A percentile compares a stretch with the other conserved stretches of the same genome.
Conservation (phyloP, 176 grass and related monocot species). For the Carex scoparia region DNA sequence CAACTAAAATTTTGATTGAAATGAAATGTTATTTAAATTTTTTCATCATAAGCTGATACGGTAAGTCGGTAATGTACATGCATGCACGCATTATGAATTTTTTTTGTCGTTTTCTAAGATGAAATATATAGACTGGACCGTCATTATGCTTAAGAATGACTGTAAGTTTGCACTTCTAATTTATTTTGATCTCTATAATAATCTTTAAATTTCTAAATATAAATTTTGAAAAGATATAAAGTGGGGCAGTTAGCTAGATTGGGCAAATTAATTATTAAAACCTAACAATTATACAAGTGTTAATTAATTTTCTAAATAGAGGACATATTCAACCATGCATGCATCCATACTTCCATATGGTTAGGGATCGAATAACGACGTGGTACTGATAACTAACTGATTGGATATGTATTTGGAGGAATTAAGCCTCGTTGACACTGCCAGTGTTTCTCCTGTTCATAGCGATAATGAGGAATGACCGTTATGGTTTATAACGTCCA, state of each 20-base stretch:
- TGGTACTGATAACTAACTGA: not conserved
- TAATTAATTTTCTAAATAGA: not conserved
- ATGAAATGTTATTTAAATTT: not conserved
- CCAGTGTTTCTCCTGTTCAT: too few relatives aligned
- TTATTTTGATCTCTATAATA: too few relatives aligned
- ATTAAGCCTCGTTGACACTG: too few relatives aligned
- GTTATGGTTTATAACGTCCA: too few relatives aligned
- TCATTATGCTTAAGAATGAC: too few relatives aligned
- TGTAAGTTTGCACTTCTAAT: too few relatives aligned
- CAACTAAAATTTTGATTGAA: not conserved
- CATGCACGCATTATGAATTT: not conserved
- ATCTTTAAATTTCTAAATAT: not conserved
- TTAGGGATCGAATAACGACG: not conserved
- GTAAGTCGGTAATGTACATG: not conserved
- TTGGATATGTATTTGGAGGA: not conserved
- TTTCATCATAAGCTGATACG: not conserved
- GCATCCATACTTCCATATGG: not conserved
- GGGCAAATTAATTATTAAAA: not conserved
- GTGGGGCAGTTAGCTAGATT: not conserved
- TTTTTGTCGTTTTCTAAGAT: not conserved
- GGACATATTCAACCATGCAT: not conserved
- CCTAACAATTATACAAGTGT: not conserved
- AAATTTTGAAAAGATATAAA: not conserved
- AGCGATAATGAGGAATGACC: too few relatives aligned
- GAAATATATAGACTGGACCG: too few relatives aligned